Evolutionary conservation across 2,329 filamentous ascomycete genomes (phyloP), one percentile per base, ranked within the genome.

Genomic region (Curvularia sp.): DNA sequence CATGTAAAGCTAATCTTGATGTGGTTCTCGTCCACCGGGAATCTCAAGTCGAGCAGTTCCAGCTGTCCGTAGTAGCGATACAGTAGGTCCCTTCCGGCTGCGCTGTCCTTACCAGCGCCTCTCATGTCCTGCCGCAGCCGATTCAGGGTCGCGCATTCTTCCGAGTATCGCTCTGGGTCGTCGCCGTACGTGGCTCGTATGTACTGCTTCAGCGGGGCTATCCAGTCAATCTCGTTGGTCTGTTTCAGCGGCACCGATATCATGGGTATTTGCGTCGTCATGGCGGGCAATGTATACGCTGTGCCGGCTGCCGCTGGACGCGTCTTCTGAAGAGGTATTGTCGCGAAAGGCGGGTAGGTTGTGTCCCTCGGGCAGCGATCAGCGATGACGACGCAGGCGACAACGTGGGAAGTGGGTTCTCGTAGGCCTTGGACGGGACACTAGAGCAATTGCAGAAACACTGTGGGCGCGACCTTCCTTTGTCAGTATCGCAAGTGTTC

Each of bases 1-100:
- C 95, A 99, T 65, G 94, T 98, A 76, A 99, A 99, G 7, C 91
- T 92, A 72, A 99, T 97, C 81, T 98, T 98, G 81, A 99, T 98
- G 75, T 99, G 94, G 74, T 97, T 95, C 81, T 99, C 95, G 70
- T 99, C 95, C 45, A 99, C 93, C 0, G 96, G 96, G 74, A 99
- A 99, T 60, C 95, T 86, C 71, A 99, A 81, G 77, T 99, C 95
- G 62, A 99, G 82, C 51, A 99, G 83, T 80, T 99, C 95, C 58
- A 99, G 86, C 80, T 99, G 95, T 39, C 94, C 95, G 76, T 99
- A 99, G 80, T 99, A 99, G 75, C 95, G 87, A 78, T 99, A 99
- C 49, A 99, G 82, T 73, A 99, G 84, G 77, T 99, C 95, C 72
- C 95, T 84, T 47, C 95, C 95, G 5, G 93, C 91, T 21, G 92